phyloP scores from a whole-genome alignment of 2,329 filamentous ascomycete species.

The Onygena corvina region DNA sequence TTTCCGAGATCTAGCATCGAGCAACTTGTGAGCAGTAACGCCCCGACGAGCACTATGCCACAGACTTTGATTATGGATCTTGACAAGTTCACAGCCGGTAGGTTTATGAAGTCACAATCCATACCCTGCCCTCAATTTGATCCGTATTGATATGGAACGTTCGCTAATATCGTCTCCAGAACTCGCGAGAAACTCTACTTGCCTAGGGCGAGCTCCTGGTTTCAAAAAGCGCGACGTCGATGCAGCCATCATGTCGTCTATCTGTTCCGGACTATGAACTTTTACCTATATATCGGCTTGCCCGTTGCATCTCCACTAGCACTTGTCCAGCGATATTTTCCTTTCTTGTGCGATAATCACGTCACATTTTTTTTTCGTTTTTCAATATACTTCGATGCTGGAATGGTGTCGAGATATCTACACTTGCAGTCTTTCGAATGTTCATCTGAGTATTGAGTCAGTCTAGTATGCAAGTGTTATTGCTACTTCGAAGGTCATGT shows the following conservation, averaged over 20 bases:
- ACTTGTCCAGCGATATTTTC: too few species aligned
- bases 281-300: too few species aligned
- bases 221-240: constrained; percentile 26
- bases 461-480: background rate
- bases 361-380: too few species aligned
- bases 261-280: constrained; percentile 4
- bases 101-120: constrained; percentile 8
- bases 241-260: constrained; percentile 18
- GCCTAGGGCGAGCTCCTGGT: constrained; percentile 27
- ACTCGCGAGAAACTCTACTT: constrained; percentile 21
- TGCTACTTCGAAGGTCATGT: background rate
- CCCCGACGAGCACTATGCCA: background rate
- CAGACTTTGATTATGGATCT: constrained; percentile 17
- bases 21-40: background rate
- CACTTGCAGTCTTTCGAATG: too few species aligned
- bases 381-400: too few species aligned
- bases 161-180: constrained; percentile 12
- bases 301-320: too few species aligned
- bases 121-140: background rate
- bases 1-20: background rate
- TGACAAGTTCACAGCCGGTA: constrained; percentile 22
- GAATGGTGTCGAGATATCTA: too few species aligned
- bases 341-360: too few species aligned
- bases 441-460: too few species aligned
- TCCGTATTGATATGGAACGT: background rate